Base-by-base conservation (phyloP, 495 filamentous ascomycete species). In the Penicillium arizonense region DNA sequence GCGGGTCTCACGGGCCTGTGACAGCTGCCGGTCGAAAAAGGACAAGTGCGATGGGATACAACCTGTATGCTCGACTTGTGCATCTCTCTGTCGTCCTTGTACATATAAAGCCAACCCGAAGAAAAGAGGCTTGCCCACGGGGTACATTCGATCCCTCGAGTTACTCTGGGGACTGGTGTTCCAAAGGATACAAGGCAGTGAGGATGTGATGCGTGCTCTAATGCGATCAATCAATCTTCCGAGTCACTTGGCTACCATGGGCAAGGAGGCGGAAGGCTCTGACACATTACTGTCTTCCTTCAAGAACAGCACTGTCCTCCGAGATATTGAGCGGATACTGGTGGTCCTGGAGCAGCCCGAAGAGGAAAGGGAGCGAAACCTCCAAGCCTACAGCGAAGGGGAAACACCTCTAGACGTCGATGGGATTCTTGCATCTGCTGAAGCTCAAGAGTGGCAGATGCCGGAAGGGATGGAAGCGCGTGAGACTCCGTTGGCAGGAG, bases 41-140 rank as follows among this genome's bases (percentile, higher is more conserved):
- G 83, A 86, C 64, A 86, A 84, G 56, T 88, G 85, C 57, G 85
- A 88, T 52, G 85, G 85, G 0, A 67, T 68, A 11, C 82, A 82
- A 46, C 84, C 86, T 8, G 62, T 75, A 7, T 88, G 86, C 57
- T 80, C 76, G 23, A 85, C 84, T 3, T 90, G 86, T 67, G 72
- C 75, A 18, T 76, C 80, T 5, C 77, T 85, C 41, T 77, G 72
- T 13, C 72, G 84, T 11, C 65, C 74, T 4, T 90, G 87, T 61
- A 82, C 86, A 16, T 90, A 88, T 68, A 78, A 84, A 36, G 74
- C 80, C 41, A 83, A 79, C 45, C 81, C 86, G 3, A 89, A 87
- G 70, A 90, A 89, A 61, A 75, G 87, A 52, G 87, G 74, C 28
- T 62, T 77, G 16, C 74, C 72, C 10, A 75, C 73, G 13, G 74